Conservation (phyloP, 176 grass and related monocot species). For the Phragmites australis region DNA sequence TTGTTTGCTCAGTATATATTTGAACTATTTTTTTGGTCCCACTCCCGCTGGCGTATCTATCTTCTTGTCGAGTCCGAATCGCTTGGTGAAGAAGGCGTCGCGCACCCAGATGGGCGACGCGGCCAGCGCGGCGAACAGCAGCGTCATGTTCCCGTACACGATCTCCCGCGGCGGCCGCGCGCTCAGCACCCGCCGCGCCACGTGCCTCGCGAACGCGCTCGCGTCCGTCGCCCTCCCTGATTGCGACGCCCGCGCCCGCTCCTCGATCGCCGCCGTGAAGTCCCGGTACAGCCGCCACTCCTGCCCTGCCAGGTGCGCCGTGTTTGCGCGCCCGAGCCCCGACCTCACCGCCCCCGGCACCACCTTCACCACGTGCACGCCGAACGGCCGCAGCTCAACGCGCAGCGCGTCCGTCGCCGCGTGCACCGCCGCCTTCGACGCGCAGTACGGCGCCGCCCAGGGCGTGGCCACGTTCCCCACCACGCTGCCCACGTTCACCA, state of each 20-base stretch:
- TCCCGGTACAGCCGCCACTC: slow-evolving; percentile 35
- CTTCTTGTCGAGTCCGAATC: slow-evolving; percentile 44
- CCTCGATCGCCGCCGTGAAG: slow-evolving; percentile 42
- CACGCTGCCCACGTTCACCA: slow-evolving; percentile 69
- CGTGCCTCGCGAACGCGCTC: neutral
- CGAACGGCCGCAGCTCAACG: slow-evolving; percentile 52
- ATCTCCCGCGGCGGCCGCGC: slow-evolving; percentile 39
- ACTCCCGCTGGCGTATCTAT: too few species aligned
- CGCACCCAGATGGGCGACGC: neutral
- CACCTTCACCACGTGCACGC: slow-evolving; percentile 62
- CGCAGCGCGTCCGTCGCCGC: slow-evolving; percentile 59
- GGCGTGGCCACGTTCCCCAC: slow-evolving; percentile 50
- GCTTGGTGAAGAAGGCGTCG: slow-evolving; percentile 51
- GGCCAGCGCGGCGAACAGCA: slow-evolving; percentile 34
- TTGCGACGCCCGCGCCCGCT: slow-evolving; percentile 42
- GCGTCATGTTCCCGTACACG: slow-evolving; percentile 45
- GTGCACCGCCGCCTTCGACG: slow-evolving; percentile 67
- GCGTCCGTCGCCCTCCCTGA: slow-evolving; percentile 20
- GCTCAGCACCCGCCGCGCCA: slow-evolving; percentile 33
- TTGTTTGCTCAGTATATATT: too few species aligned
- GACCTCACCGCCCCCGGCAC: slow-evolving; percentile 51
- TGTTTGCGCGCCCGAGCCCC: slow-evolving; percentile 37
- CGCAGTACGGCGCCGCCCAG: slow-evolving; percentile 53
- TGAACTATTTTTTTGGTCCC: too few species aligned
- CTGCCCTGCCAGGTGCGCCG: neutral